These are phyloP conservation scores for Skeletonema costatum DNA, from an alignment of 108 stramenopile species.

Conservation along the genomic window DNA sequence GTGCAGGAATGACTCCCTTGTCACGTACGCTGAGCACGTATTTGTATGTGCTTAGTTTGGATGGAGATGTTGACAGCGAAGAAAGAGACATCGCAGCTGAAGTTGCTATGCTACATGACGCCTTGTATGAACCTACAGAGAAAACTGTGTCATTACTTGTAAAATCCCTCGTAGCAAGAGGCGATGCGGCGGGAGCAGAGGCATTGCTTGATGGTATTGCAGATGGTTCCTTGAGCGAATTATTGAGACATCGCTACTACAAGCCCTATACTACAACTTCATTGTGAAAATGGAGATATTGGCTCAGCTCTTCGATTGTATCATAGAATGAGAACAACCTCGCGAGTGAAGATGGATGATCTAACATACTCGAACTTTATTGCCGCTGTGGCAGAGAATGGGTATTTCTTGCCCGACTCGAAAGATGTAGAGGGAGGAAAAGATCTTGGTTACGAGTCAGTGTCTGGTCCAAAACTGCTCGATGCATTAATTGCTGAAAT, in stretches of 20 bases:
- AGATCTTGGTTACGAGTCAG: slow-evolving; percentile 37
- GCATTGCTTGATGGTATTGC: slow-evolving; percentile 55
- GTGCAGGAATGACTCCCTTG: slow-evolving; percentile 55
- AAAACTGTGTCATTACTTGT: slow-evolving; percentile 73
- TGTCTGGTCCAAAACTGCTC: slow-evolving; percentile 37
- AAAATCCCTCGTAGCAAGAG: slow-evolving; percentile 58
- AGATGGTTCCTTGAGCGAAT: slow-evolving; percentile 29
- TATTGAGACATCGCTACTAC: slow-evolving; percentile 47
- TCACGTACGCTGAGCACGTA: slow-evolving; percentile 59
- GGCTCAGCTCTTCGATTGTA: slow-evolving; percentile 48
- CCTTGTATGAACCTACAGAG: slow-evolving; percentile 75
- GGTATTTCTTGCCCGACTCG: slow-evolving; percentile 43
- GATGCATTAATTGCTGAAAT: slow-evolving; percentile 43
- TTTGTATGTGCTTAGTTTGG: slow-evolving; percentile 57
- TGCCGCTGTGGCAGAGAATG: slow-evolving; percentile 40
- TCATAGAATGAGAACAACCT: slow-evolving; percentile 46
- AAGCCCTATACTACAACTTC: slow-evolving; percentile 45
- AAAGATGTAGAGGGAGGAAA: slow-evolving; percentile 34
- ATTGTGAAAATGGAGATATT: slow-evolving; percentile 51
- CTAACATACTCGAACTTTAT: slow-evolving; percentile 45
- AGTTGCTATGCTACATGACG: slow-evolving; percentile 80
- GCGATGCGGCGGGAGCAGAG: slow-evolving; percentile 75
- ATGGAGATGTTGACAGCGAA: slow-evolving; percentile 1
- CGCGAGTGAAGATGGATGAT: slow-evolving; percentile 49
- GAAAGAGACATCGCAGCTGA: slow-evolving; percentile 54